Base-by-base conservation (phyloP, 2,329 filamentous ascomycete genomes). In the Trichoderma koningiopsis region DNA sequence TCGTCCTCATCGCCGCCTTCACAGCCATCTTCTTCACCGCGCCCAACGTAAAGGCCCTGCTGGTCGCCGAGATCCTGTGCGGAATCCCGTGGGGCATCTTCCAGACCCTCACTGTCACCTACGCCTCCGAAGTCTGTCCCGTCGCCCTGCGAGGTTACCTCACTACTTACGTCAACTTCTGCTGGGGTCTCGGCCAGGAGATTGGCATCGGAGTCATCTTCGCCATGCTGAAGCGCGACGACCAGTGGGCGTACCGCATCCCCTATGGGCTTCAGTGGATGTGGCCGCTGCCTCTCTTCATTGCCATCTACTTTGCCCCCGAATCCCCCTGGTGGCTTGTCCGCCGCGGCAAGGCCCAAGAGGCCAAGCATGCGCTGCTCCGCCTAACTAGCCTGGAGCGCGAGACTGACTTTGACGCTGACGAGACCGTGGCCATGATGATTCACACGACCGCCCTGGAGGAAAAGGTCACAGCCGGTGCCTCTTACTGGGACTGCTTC, bases 371-470 rank as follows among this genome's bases (percentile, higher is more conserved):
- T 58, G 82, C 90, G 1, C 84, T 93, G 24, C 81, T 90, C 60
- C 88, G 90, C 4, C 82, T 93, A 24, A 92, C 90, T 5, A 90
- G 85, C 74, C 74, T 84, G 16, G 82, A 88, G 72, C 83, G 83
- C 66, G 89, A 93, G 70, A 90, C 88, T 0, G 86, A 91, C 70
- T 94, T 96, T 74, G 88, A 96, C 75, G 87, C 91, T 13, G 91
- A 96, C 71, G 92, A 96, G 80, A 96, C 92, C 0, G 85, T 97
- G 61, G 90, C 92, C 74, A 96, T 97, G 92, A 97, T 97, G 92
- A 88, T 93, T 1, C 92, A 96, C 77, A 97, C 93, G 0, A 94
- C 92, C 0, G 91, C 91, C 0, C 83, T 96, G 13, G 94, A 97
- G 78, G 86, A 92, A 76, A 86, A 87, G 79, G 91, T 93, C 65